Conservation (phyloP, 176 grass and related monocot species). For the Panicum miliaceum region DNA sequence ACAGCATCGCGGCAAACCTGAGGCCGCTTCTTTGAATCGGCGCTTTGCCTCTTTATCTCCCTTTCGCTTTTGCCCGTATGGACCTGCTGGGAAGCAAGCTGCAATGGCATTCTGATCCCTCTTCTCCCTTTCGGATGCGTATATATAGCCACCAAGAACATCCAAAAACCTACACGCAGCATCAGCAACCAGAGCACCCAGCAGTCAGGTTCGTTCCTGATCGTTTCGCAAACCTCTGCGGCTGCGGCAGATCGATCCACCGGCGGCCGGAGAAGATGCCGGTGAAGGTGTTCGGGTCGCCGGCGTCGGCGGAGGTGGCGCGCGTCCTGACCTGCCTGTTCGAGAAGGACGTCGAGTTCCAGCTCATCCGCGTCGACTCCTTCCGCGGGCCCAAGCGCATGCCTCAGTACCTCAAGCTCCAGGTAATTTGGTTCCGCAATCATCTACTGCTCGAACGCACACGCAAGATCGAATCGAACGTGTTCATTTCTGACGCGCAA, state of each 20-base stretch:
- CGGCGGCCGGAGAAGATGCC: slow-evolving; percentile 25
- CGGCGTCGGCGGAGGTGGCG: slow-evolving; percentile 56
- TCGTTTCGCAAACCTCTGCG: background rate
- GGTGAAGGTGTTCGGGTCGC: slow-evolving; percentile 68
- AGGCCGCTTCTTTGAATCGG: slow-evolving; percentile 21
- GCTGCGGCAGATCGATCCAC: background rate
- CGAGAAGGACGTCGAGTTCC: slow-evolving; percentile 78
- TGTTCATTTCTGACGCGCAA: background rate
- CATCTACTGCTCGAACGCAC: too few relatives aligned
- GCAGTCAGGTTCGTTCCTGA: background rate
- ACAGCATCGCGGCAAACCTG: slow-evolving; percentile 20
- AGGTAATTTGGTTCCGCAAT: background rate
- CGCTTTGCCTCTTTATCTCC: slow-evolving; percentile 38
- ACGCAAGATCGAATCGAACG: too few relatives aligned
- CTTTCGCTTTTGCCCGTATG: slow-evolving; percentile 45
- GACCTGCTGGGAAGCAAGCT: slow-evolving; percentile 33
- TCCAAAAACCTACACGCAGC: background rate
- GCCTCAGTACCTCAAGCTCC: slow-evolving; percentile 61
- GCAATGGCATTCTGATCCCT: slow-evolving; percentile 34
- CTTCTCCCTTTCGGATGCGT: background rate
- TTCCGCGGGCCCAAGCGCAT: slow-evolving; percentile 48
- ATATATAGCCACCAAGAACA: slow-evolving; percentile 34
- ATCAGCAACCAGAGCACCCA: background rate
- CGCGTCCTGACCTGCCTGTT: slow-evolving; percentile 67
- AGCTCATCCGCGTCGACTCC: slow-evolving; percentile 68